A percentile compares a stretch with the other conserved stretches of the same genome.
phyloP scores from a whole-genome alignment of 495 filamentous ascomycete species.

The Daldinia vernicosa region DNA sequence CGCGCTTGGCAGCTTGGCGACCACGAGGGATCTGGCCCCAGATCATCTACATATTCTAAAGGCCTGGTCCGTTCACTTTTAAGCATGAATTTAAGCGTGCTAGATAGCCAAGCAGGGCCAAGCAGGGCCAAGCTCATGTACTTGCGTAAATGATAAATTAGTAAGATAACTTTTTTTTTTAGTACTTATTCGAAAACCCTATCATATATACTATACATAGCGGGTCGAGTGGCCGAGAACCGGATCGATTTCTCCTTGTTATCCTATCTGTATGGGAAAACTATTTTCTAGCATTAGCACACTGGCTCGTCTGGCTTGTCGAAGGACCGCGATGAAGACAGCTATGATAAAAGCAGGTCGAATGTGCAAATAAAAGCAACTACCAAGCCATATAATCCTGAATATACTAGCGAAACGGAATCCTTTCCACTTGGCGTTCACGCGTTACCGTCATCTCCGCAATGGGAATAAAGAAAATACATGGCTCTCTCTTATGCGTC shows the following conservation, averaged over 20 bases:
- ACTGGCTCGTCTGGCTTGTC: not conserved
- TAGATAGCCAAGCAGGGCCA: slow-evolving; percentile 20
- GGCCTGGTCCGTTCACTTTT: slow-evolving; percentile 48
- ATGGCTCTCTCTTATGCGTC: not conserved
- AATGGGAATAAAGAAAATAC: slow-evolving; percentile 11
- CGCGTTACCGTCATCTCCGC: slow-evolving; percentile 14
- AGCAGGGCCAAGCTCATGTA: not conserved
- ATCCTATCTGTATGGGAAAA: slow-evolving; percentile 3
- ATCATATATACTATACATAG: no score
- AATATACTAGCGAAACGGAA: slow-evolving; percentile 12
- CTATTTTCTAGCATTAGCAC: slow-evolving; percentile 17
- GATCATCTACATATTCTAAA: slow-evolving; percentile 30
- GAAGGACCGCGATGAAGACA: not conserved
- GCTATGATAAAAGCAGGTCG: not conserved
- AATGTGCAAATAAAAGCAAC: not conserved
- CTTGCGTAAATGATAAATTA: slow-evolving; percentile 13
- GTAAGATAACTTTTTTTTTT: slow-evolving; percentile 13
- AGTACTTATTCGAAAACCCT: slow-evolving; percentile 18
- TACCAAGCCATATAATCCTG: not conserved
- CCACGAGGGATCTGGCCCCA: slow-evolving; percentile 46
- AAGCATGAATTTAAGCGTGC: slow-evolving; percentile 62
- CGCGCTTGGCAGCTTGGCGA: slow-evolving; percentile 45
- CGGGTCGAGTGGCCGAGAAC: slow-evolving; percentile 29
- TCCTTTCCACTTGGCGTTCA: slow-evolving; percentile 13
- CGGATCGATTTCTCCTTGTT: slow-evolving; percentile 8